Evolutionary conservation across 2,329 filamentous ascomycete genomes (phyloP).

Genomic region (Phialocephala sp.): DNA sequence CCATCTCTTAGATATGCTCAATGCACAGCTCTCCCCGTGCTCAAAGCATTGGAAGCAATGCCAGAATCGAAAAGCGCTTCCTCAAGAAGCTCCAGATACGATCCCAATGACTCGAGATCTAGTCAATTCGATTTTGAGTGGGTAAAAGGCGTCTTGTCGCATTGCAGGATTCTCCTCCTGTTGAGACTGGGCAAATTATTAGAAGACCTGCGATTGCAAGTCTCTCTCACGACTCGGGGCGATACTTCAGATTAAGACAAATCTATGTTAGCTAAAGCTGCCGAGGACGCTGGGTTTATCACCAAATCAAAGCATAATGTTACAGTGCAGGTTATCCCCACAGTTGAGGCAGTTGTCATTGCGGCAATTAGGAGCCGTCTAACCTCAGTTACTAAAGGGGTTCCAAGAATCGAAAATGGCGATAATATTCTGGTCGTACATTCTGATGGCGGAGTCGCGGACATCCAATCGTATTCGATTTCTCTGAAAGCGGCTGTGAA

Average conservation of each 20-base stretch:
- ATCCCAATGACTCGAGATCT: not conserved
- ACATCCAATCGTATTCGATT: slow-evolving; percentile 12
- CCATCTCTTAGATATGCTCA: slow-evolving; percentile 1
- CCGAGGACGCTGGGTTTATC: not conserved
- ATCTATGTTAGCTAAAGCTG: not conserved
- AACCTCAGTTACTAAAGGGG: not conserved
- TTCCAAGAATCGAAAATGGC: not conserved
- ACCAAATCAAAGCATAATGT: not conserved
- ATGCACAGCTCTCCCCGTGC: not conserved
- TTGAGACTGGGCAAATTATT: not conserved
- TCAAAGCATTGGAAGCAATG: not conserved
- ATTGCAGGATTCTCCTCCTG: not conserved
- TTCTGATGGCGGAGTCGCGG: not conserved
- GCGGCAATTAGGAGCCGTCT: not conserved
- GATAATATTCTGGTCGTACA: not conserved
- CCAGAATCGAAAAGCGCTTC: not conserved
- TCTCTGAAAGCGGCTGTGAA: not conserved
- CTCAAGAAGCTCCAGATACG: not conserved
- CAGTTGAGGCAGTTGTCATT: not conserved
- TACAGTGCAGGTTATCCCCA: not conserved
- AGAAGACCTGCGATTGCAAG: not conserved
- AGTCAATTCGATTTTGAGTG: not conserved
- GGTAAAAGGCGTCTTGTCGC: not conserved
- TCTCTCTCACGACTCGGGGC: not conserved
- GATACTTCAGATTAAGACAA: not conserved